A percentile compares a stretch with the other conserved stretches of the same genome.
Evolutionary conservation across 129 eudicot genomes (phyloP).

Genomic region (Arctium minus): DNA sequence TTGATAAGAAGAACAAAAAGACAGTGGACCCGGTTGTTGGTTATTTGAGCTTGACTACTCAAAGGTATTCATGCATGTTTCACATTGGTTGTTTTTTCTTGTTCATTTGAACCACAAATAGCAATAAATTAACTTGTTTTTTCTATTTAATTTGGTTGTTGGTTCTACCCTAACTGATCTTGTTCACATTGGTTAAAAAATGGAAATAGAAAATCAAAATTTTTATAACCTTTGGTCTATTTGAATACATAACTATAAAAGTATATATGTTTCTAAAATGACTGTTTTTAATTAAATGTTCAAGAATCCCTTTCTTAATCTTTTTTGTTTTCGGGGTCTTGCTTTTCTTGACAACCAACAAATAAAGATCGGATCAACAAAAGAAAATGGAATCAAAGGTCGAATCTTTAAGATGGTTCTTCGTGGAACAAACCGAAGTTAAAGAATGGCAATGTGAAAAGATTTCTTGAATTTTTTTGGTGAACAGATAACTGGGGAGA

Average conservation of each 20-base stretch:
- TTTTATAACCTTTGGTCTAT: neutral
- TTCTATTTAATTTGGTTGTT: conserved; percentile 17
- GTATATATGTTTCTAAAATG: neutral
- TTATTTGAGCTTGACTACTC: neutral
- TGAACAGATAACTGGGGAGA: conserved; percentile 76
- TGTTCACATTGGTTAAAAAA: conserved; percentile 5
- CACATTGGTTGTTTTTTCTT: conserved; percentile 32
- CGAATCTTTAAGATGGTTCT: too few relatives aligned
- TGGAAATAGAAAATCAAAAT: too few relatives aligned
- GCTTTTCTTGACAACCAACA: too few relatives aligned
- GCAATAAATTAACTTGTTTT: conserved; percentile 23
- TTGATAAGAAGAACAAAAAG: too few relatives aligned
- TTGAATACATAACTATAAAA: neutral
- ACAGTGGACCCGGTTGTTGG: too few relatives aligned
- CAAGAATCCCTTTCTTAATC: neutral
- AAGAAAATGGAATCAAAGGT: too few relatives aligned
- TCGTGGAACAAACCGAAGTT: neutral
- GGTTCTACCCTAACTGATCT: conserved; percentile 24
- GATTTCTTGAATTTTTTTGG: neutral
- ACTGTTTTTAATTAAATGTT: neutral
- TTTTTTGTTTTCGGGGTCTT: too few relatives aligned
- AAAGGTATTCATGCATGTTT: conserved; percentile 36
- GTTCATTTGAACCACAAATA: conserved; percentile 24
- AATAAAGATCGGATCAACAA: too few relatives aligned
- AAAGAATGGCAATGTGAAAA: neutral